Base-by-base conservation (phyloP, 257 asterid species). In the Ilex aquifolium region DNA sequence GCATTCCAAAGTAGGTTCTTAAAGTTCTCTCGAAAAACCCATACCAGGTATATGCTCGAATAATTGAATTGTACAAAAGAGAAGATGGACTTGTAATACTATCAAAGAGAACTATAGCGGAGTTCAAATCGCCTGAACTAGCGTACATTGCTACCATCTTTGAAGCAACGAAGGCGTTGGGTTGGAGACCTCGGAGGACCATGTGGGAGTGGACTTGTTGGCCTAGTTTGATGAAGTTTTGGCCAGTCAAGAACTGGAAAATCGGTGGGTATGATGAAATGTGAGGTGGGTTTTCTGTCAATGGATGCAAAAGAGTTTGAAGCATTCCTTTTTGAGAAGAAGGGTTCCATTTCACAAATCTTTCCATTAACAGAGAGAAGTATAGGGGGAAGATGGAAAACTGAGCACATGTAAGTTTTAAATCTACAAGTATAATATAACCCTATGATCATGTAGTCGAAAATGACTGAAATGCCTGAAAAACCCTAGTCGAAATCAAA, bases 71-170 rank as follows among this genome's bases (percentile, higher is more conserved):
- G 71, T 80, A 90, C 29, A 84, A 62, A 58, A 85, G 82, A 3
- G 59, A 57, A 57, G 96, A 75, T 0, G 80, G 84, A 66, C 57
- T 9, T 39, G 44, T 56, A 17, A 75, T 64, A 72, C 77, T 63
- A 62, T 69, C 12, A 76, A 85, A 90, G 17, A 88, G 40, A 49
- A 54, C 31, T 60, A 77, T 31, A 64, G 97, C 95, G 61, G 95
- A 77, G 65, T 63, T 16, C 10, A 90, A 72, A 73, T 87, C 93
- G 40, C 96, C 95, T 67, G 88, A 82, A 80, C 96, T 88, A 44
- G 91, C 96, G 80, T 88, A 90, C 92, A 90, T 87, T 30, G 97
- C 95, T n/a, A 90, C 95, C 90, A 90, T 83, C 67, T 88, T 90
- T 31, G 97, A 84, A 40, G 95, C 77, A 66, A 85, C 63, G 56